A percentile compares a stretch with the other conserved stretches of the same genome.
phyloP scores from a whole-genome alignment of 2,329 filamentous ascomycete genomes.

The Myriosclerotinia scirpicola region DNA sequence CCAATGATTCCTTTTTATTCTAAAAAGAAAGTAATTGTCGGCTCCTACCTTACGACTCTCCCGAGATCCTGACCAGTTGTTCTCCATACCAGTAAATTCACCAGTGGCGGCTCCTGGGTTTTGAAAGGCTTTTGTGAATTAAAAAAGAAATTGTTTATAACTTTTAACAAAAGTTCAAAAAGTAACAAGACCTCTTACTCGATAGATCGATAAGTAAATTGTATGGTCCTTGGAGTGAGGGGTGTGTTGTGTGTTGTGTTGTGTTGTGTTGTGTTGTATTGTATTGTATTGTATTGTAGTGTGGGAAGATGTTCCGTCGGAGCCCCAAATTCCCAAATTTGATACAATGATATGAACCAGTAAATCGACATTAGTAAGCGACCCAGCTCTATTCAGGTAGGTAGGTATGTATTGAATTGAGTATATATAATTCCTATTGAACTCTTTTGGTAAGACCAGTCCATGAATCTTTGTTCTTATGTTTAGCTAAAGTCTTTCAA shows the following conservation, averaged over 20 bases:
- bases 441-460: background rate
- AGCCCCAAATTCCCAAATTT: background rate
- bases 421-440: no score
- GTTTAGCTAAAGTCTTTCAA: no score
- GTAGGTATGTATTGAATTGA: background rate
- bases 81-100: slow-evolving; percentile 14
- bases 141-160: background rate
- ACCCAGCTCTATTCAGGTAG: background rate
- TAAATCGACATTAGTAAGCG: slow-evolving; percentile 6
- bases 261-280: background rate
- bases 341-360: background rate
- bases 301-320: background rate
- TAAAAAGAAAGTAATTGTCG: slow-evolving; percentile 10
- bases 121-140: background rate
- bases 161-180: background rate
- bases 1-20: slow-evolving; percentile 1
- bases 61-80: slow-evolving; percentile 8
- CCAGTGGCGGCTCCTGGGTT: background rate
- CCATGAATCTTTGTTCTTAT: background rate
- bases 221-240: background rate
- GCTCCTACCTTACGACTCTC: slow-evolving; percentile 21
- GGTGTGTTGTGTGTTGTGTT: slow-evolving; percentile 8
- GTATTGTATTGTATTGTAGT: background rate
- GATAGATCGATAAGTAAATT: background rate
- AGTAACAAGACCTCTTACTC: background rate